Evolutionary conservation across 768 basidiomycete species (phyloP).

Genomic region (Lentinula detonsa): DNA sequence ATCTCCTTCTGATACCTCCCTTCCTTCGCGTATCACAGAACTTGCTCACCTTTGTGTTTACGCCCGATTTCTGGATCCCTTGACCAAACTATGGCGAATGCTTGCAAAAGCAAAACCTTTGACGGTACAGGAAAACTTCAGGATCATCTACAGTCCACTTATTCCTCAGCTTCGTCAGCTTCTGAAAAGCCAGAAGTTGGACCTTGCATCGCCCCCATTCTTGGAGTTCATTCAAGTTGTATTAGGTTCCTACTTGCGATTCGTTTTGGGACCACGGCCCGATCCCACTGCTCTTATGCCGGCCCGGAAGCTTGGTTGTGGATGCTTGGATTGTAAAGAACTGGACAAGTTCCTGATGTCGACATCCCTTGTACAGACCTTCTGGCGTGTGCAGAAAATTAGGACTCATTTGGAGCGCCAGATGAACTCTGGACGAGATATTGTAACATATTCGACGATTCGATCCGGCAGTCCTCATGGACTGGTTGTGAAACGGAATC

Average conservation of each 20-base stretch:
- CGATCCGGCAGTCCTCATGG: slow-evolving; percentile 20
- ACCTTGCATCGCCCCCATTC: not conserved
- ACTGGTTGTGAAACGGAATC: slow-evolving; percentile 20
- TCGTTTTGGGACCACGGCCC: slow-evolving; percentile 20
- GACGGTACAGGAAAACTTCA: slow-evolving; percentile 13
- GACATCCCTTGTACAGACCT: slow-evolving; percentile 7
- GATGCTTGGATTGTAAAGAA: slow-evolving; percentile 21
- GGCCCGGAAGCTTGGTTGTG: slow-evolving; percentile 26
- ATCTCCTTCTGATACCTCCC: not conserved
- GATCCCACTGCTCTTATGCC: slow-evolving; percentile 3
- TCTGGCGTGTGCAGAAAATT: slow-evolving; percentile 13
- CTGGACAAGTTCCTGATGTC: slow-evolving; percentile 22
- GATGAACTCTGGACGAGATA: slow-evolving; percentile 14
- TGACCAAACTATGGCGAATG: slow-evolving; percentile 15
- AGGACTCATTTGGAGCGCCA: slow-evolving; percentile 20
- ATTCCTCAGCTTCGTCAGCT: slow-evolving; percentile 17
- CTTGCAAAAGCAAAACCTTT: slow-evolving; percentile 15
- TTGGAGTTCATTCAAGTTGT: slow-evolving; percentile 14
- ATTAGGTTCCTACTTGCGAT: slow-evolving; percentile 21
- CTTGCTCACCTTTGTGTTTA: slow-evolving; percentile 19
- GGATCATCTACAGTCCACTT: slow-evolving; percentile 20
- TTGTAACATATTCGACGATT: not conserved
- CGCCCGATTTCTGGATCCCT: slow-evolving; percentile 14
- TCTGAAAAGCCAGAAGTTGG: slow-evolving; percentile 11
- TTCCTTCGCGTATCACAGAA: slow-evolving; percentile 16